Conservation (phyloP, 306 rosid species). For the Mimosa bimucronata region DNA sequence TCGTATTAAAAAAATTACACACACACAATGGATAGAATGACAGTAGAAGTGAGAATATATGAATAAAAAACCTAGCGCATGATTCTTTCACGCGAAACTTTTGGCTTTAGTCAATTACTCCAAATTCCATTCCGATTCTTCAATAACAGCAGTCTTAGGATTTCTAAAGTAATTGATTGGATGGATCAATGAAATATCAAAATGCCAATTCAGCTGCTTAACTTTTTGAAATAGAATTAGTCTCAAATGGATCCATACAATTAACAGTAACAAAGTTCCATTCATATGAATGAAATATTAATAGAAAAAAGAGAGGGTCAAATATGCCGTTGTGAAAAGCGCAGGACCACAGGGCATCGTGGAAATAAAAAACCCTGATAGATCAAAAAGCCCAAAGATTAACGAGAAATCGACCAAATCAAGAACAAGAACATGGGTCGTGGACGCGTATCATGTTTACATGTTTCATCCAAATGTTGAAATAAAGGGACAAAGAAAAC, state of each 20-base stretch:
- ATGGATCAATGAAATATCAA: conserved; percentile 39
- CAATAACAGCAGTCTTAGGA: conserved; percentile 30
- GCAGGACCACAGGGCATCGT: conserved; percentile 57
- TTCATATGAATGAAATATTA: not conserved
- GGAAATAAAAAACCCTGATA: conserved; percentile 36
- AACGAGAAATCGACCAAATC: conserved; percentile 34
- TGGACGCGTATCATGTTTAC: conserved; percentile 57
- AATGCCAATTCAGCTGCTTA: conserved; percentile 17
- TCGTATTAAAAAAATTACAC: conserved; percentile 1
- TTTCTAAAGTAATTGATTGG: conserved; percentile 25
- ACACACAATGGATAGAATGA: conserved; percentile 17
- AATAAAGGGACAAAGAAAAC: conserved; percentile 59
- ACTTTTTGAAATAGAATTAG: not conserved
- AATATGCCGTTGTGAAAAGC: conserved; percentile 1
- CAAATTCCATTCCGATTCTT: conserved; percentile 26
- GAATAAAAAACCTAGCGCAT: conserved; percentile 26
- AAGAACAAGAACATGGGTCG: conserved; percentile 62
- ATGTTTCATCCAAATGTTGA: conserved; percentile 45
- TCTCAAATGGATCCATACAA: not conserved
- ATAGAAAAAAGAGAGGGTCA: not conserved
- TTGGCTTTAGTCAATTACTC: conserved; percentile 41
- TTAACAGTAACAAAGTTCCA: not conserved
- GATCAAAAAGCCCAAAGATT: conserved; percentile 39
- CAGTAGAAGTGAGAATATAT: conserved; percentile 7
- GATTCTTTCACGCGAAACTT: conserved; percentile 39